These are phyloP conservation scores for Beta lomatogona DNA, from an alignment of 179 eudicot genomes.

Conservation along the genomic window DNA sequence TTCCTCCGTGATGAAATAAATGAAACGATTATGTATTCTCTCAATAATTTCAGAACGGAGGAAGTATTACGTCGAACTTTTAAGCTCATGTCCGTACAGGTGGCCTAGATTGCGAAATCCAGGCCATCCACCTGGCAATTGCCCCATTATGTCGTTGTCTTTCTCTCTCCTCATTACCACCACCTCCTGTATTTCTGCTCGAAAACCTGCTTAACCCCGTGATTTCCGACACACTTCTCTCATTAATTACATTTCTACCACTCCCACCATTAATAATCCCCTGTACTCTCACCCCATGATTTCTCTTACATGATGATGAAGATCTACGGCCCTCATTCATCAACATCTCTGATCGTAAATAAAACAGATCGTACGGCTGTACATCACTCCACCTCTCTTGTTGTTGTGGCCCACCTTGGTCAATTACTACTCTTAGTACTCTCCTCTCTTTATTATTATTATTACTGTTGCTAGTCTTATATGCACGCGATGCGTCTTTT, in stretches of 20 bases:
- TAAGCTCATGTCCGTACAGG: slow-evolving; percentile 29
- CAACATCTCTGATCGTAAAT: slow-evolving; percentile 63
- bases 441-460: slow-evolving; percentile 30
- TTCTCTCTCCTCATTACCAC: slow-evolving; percentile 25
- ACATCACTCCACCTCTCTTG: slow-evolving; percentile 79
- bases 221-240: slow-evolving; percentile 89
- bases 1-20: too few species aligned
- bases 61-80: too few species aligned
- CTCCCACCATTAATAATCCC: slow-evolving; percentile 7
- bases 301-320: slow-evolving; percentile 8
- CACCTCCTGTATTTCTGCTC: slow-evolving; percentile 11
- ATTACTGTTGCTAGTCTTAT: not conserved
- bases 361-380: slow-evolving; percentile 61
- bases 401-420: slow-evolving; percentile 7
- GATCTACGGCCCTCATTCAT: slow-evolving; percentile 54
- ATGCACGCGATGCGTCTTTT: too few species aligned
- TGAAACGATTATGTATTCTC: too few species aligned
- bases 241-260: slow-evolving; percentile 59
- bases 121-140: slow-evolving; percentile 42
- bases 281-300: slow-evolving; percentile 18
- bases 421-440: slow-evolving; percentile 57
- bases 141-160: slow-evolving; percentile 28
- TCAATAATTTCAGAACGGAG: too few species aligned
- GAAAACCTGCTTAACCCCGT: slow-evolving; percentile 70
- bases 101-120: slow-evolving; percentile 40